These are phyloP conservation scores for Arabidopsis lyrata DNA, from an alignment of 441 rosid genomes.

Conservation along the genomic window DNA sequence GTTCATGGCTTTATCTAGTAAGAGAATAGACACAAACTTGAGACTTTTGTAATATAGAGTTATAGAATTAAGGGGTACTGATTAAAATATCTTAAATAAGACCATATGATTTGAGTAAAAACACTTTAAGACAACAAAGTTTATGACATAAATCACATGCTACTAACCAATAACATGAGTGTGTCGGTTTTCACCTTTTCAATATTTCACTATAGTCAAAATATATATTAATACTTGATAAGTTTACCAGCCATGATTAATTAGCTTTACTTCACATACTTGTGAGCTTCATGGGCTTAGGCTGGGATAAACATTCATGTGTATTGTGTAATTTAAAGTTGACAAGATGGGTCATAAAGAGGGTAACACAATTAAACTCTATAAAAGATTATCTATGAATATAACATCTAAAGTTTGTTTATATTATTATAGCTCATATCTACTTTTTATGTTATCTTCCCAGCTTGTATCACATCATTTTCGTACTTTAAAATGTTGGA, in stretches of 20 bases:
- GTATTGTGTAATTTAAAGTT: slow-evolving; percentile 31
- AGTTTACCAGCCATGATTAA: slow-evolving; percentile 1
- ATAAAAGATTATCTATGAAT: slow-evolving; percentile 22
- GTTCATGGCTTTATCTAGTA: slow-evolving; percentile 6
- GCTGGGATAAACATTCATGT: slow-evolving; percentile 27
- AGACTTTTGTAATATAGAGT: background rate
- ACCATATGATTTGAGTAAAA: slow-evolving; percentile 26
- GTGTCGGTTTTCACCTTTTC: slow-evolving; percentile 74
- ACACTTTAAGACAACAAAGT: slow-evolving; percentile 38
- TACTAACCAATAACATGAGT: slow-evolving; percentile 61
- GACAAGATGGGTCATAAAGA: slow-evolving; percentile 56
- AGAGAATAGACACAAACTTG: slow-evolving; percentile 10
- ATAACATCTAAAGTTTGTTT: slow-evolving; percentile 23
- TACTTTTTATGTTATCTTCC: slow-evolving; percentile 6
- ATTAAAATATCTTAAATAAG: slow-evolving; percentile 4
- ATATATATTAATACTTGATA: slow-evolving; percentile 25
- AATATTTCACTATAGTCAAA: slow-evolving; percentile 45
- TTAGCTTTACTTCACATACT: slow-evolving; percentile 27
- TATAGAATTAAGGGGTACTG: background rate
- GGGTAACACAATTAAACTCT: slow-evolving; percentile 8
- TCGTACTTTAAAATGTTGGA: slow-evolving; percentile 15
- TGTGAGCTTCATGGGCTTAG: slow-evolving; percentile 7
- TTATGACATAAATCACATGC: slow-evolving; percentile 62
- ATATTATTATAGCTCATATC: slow-evolving; percentile 17
- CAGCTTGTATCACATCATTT: slow-evolving; percentile 32